Conservation (phyloP, 2,329 filamentous ascomycete species). For the Aspergillus sp. region DNA sequence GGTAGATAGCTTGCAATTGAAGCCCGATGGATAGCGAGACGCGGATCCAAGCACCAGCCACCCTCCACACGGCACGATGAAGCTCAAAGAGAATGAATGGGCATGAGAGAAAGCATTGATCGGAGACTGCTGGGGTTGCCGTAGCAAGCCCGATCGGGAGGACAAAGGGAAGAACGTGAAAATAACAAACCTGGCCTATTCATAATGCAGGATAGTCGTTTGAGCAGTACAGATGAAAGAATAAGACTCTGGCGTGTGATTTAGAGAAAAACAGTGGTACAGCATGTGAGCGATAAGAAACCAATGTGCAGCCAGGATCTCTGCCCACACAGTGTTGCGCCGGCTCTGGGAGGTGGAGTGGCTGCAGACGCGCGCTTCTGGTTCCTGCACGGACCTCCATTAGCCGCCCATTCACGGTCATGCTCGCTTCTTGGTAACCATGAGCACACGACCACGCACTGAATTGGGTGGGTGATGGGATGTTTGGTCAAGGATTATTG, state of each 20-base stretch:
- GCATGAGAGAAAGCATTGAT: constrained; percentile 3
- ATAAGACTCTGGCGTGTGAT: constrained; percentile 4
- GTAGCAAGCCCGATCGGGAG: constrained; percentile 18
- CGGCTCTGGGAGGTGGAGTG: constrained; percentile 34
- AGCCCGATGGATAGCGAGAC: constrained; percentile 11
- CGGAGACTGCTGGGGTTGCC: constrained; percentile 11
- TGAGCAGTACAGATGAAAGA: constrained; percentile 18
- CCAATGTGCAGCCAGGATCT: constrained; percentile 23
- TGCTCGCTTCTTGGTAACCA: neutral
- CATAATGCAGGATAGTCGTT: constrained; percentile 37
- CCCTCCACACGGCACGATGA: constrained; percentile 1
- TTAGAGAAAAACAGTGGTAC: constrained; percentile 2
- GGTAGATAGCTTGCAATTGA: constrained; percentile 25
- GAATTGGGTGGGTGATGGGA: neutral
- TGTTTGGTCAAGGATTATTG: neutral
- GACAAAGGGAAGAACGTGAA: constrained; percentile 27
- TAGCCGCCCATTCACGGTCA: constrained; percentile 8
- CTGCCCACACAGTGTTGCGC: constrained; percentile 24
- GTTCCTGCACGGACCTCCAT: constrained; percentile 19
- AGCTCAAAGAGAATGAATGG: constrained; percentile 7
- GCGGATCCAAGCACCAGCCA: constrained; percentile 7
- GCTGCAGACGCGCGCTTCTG: constrained; percentile 28
- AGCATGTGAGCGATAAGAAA: constrained; percentile 9
- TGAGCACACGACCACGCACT: neutral
- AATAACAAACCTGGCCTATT: constrained; percentile 53